Percentiles rank a stretch among this genome's conserved stretches.
These are phyloP conservation scores for Ensete ventricosum DNA, from an alignment of 176 grass and related monocot genomes.

Conservation along the genomic window DNA sequence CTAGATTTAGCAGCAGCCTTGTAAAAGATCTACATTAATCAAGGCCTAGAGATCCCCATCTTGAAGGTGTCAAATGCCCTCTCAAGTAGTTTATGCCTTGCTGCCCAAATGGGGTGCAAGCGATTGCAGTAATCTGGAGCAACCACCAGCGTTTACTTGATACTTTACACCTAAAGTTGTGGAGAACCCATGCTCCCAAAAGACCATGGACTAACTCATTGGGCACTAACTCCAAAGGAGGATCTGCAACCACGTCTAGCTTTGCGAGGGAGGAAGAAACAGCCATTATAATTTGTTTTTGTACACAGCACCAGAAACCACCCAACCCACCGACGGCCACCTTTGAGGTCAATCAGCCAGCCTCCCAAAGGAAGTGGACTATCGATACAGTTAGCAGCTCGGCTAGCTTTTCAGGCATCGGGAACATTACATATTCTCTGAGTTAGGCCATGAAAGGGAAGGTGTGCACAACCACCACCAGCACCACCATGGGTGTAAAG, in stretches of 20 bases:
- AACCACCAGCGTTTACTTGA: background rate
- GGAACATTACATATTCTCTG: background rate
- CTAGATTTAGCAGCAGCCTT: background rate
- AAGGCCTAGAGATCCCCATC: background rate
- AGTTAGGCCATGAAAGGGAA: slow-evolving; percentile 15
- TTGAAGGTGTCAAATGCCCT: background rate
- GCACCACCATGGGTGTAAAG: background rate
- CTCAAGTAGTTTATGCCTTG: background rate
- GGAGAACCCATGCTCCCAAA: background rate
- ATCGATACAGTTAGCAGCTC: background rate
- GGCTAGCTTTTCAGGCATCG: background rate
- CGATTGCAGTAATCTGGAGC: background rate
- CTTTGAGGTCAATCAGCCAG: background rate
- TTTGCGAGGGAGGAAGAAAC: background rate
- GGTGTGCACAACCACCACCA: background rate
- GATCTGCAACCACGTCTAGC: background rate
- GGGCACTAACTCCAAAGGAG: background rate
- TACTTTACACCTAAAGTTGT: background rate
- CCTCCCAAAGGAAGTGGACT: background rate
- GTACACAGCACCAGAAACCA: background rate
- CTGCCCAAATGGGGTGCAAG: background rate
- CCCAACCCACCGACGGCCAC: background rate
- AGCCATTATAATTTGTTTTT: background rate
- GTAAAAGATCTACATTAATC: background rate
- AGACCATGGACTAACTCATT: slow-evolving; percentile 7